phyloP scores from a whole-genome alignment of 495 filamentous ascomycete genomes.

The Melanomma pulvis-pyrius region DNA sequence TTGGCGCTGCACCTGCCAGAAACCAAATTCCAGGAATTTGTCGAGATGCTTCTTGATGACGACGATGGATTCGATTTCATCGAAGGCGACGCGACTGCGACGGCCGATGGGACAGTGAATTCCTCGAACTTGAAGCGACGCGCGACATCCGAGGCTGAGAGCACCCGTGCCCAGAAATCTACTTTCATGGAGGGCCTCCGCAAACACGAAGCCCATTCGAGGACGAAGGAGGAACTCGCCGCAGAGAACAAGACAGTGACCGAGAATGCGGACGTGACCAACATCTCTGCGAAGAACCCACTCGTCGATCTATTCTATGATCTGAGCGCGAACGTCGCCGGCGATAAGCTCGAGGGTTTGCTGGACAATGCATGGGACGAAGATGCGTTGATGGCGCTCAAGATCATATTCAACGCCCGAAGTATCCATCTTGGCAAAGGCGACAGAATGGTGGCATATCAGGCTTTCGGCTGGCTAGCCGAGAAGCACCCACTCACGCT shows the following conservation, averaged over 20 bases:
- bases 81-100: background rate
- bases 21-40: conserved; percentile 38
- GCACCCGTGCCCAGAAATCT: conserved; percentile 9
- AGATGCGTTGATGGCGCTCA: conserved; percentile 50
- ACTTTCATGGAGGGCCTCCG: conserved; percentile 42
- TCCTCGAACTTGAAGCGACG: background rate
- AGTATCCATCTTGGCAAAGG: conserved; percentile 55
- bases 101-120: background rate
- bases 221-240: conserved; percentile 25
- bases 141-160: background rate
- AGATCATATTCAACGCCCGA: conserved; percentile 56
- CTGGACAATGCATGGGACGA: conserved; percentile 49
- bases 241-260: conserved; percentile 50
- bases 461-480: conserved; percentile 52
- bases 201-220: conserved; percentile 15
- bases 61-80: background rate
- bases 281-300: conserved; percentile 45
- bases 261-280: conserved; percentile 48
- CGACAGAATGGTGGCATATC: conserved; percentile 47
- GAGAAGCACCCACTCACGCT: conserved; percentile 51
- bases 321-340: conserved; percentile 44
- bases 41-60: background rate
- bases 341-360: conserved; percentile 40
- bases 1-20: conserved; percentile 42
- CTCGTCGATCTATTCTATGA: conserved; percentile 52